A percentile compares a stretch with the other conserved stretches of the same genome.
Evolutionary conservation across 148 eudicot genomes (phyloP).

Genomic region (Silene latifolia): DNA sequence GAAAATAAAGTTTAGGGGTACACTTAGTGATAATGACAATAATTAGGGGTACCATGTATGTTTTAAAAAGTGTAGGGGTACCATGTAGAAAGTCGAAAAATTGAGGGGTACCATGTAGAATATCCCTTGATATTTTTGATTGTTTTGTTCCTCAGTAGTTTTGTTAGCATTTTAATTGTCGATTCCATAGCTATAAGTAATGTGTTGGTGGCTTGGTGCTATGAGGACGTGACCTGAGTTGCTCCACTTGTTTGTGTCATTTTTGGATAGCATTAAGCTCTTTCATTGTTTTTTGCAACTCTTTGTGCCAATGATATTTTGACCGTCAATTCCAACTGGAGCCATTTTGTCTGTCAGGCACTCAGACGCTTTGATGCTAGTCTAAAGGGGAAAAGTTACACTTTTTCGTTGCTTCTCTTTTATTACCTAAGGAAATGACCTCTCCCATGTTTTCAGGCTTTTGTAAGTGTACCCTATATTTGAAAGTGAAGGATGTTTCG

Average conservation of each 20-base stretch:
- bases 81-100: no score
- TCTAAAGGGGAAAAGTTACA: neutral
- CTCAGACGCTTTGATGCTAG: neutral
- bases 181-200: neutral
- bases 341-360: neutral
- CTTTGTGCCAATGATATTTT: neutral
- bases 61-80: no score
- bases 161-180: neutral
- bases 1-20: no score
- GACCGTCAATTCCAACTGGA: slow-evolving; percentile 1
- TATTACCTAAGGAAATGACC: neutral
- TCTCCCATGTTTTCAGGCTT: neutral
- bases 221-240: neutral
- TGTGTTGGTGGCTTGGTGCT: neutral
- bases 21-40: no score
- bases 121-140: neutral
- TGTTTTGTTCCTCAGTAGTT: neutral
- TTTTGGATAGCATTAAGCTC: slow-evolving; percentile 7
- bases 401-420: neutral
- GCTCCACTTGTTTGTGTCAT: neutral
- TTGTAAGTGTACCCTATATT: neutral
- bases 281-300: neutral
- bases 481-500: neutral
- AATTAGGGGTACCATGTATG: no score
- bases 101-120: no score